Conservation (phyloP, 1,284 basidiomycete species). For the Trametes hirsuta region DNA sequence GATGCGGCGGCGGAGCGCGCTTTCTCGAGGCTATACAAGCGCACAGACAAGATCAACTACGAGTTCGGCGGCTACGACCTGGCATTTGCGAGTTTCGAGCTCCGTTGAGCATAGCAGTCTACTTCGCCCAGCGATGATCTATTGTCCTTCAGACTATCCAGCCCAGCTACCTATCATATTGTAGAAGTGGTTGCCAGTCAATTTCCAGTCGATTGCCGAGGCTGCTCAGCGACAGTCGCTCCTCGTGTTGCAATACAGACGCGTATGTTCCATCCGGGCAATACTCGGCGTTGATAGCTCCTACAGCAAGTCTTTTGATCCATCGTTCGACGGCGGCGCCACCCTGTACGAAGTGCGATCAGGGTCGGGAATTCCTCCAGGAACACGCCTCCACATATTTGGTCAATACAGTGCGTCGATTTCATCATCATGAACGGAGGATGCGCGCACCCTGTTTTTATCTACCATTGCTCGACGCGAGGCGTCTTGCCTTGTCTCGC, state of each 20-base stretch:
- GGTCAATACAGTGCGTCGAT: conserved; percentile 1
- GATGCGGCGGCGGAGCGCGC: conserved; percentile 8
- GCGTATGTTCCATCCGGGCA: conserved; percentile 21
- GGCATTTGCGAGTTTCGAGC: conserved; percentile 89
- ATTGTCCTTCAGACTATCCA: neutral
- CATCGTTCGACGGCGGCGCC: conserved; percentile 7
- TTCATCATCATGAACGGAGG: neutral
- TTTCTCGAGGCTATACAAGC: conserved; percentile 51
- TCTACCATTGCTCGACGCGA: neutral
- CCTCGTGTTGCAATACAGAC: conserved; percentile 13
- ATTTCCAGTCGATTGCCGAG: conserved; percentile 12
- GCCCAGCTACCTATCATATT: neutral
- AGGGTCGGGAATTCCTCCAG: conserved; percentile 12
- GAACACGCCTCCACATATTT: neutral
- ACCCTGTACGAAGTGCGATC: conserved; percentile 13
- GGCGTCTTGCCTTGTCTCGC: neutral
- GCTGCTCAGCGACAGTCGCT: neutral
- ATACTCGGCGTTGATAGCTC: conserved; percentile 17
- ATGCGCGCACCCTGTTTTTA: conserved; percentile 5
- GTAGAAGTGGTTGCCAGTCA: conserved; percentile 2
- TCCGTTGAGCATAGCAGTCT: conserved; percentile 27
- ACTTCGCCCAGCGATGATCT: neutral
- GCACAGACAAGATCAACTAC: conserved; percentile 98
- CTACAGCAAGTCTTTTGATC: conserved; percentile 11
- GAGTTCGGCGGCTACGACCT: conserved; percentile 96